phyloP scores from a whole-genome alignment of 768 basidiomycete genomes.

The Collybia mongolica region DNA sequence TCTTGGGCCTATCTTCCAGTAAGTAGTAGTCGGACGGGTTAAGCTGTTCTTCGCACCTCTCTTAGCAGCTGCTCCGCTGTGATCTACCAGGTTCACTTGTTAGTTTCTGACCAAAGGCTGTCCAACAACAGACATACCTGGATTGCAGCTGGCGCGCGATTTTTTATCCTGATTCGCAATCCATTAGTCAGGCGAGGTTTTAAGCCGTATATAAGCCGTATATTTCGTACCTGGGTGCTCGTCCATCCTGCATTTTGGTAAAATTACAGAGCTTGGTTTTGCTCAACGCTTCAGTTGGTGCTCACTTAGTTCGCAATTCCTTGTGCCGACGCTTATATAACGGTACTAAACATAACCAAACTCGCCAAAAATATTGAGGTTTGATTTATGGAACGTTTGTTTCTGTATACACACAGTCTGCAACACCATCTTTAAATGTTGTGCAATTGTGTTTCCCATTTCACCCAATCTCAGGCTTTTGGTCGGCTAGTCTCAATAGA shows the following conservation, averaged over 20 bases:
- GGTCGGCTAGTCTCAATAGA: too few relatives aligned
- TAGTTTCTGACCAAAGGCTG: background rate
- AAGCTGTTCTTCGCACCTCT: conserved; percentile 52
- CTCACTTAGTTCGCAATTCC: background rate
- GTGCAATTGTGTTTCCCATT: too few relatives aligned
- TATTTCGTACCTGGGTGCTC: conserved; percentile 69
- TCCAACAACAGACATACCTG: conserved; percentile 52
- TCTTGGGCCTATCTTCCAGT: conserved; percentile 77
- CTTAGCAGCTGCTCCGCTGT: conserved; percentile 97
- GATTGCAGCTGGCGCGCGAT: conserved; percentile 91
- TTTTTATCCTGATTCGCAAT: conserved; percentile 70
- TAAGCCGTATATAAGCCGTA: background rate
- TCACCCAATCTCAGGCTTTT: too few relatives aligned
- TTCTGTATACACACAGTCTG: conserved; percentile 25
- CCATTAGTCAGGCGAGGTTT: background rate
- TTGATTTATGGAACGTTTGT: too few relatives aligned
- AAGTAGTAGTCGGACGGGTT: background rate
- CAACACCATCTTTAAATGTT: too few relatives aligned
- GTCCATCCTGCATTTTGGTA: conserved; percentile 69
- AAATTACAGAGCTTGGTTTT: background rate
- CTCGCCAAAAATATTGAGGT: too few relatives aligned
- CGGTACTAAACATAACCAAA: too few relatives aligned
- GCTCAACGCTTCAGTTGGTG: background rate
- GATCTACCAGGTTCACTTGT: conserved; percentile 54
- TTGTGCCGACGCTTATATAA: too few relatives aligned